These are phyloP conservation scores for Knoxia roxburghii DNA, from an alignment of 257 asterid species.

Conservation along the genomic window DNA sequence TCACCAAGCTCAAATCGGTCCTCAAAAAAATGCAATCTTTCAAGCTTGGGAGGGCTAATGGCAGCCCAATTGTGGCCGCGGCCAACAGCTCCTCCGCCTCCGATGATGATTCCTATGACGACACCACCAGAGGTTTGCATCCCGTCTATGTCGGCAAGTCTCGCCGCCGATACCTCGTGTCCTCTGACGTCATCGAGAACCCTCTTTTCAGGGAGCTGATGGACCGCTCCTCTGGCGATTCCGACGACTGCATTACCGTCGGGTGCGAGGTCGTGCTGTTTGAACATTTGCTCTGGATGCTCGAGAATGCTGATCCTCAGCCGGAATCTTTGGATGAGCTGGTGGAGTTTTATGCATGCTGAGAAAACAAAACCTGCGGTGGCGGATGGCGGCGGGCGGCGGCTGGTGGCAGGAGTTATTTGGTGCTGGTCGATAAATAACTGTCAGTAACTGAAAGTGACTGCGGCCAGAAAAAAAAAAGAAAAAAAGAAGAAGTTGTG, in stretches of 20 bases:
- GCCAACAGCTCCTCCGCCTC: constrained; percentile 19
- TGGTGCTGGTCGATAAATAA: too few relatives aligned
- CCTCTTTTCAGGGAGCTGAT: constrained; percentile 86
- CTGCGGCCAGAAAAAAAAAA: neutral
- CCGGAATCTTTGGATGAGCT: constrained; percentile 78
- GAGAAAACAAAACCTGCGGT: constrained; percentile 12
- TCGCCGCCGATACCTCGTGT: constrained; percentile 66
- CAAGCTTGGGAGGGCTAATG: constrained; percentile 55
- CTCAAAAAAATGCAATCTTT: constrained; percentile 91
- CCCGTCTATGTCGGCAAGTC: constrained; percentile 92
- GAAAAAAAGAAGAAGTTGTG: neutral
- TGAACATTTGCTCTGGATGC: constrained; percentile 88
- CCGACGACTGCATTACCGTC: constrained; percentile 38
- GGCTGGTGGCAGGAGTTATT: too few relatives aligned
- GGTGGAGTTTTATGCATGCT: constrained; percentile 66
- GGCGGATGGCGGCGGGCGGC: too few relatives aligned
- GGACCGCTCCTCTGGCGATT: constrained; percentile 34
- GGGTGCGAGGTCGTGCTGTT: constrained; percentile 90
- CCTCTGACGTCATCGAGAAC: constrained; percentile 69
- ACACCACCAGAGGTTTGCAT: constrained; percentile 32
- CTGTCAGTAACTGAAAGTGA: constrained; percentile 26
- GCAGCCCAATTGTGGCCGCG: constrained; percentile 33
- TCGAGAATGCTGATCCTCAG: constrained; percentile 79
- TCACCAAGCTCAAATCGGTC: constrained; percentile 79
- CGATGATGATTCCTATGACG: constrained; percentile 1